These are phyloP conservation scores for Eucalyptus tenuipes DNA, from an alignment of 345 rosid genomes.

Conservation along the genomic window DNA sequence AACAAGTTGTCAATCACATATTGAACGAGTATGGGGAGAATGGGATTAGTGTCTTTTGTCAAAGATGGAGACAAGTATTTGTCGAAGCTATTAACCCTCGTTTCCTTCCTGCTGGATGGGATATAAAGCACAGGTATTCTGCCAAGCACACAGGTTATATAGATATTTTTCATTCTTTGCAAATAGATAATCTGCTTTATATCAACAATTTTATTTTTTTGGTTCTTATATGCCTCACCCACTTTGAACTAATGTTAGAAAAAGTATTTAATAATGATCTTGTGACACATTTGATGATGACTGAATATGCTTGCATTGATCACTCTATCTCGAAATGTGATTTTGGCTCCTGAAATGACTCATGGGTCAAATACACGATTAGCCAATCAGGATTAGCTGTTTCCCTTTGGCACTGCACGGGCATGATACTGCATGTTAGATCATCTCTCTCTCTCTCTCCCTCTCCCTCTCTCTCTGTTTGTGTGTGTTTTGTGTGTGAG, in stretches of 20 bases:
- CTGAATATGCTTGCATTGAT: background rate
- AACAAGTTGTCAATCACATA: conserved; percentile 67
- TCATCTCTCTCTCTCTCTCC: background rate
- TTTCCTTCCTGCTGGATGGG: conserved; percentile 89
- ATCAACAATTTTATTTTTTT: background rate
- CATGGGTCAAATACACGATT: background rate
- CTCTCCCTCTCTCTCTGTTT: background rate
- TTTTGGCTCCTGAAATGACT: background rate
- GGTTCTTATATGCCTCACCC: background rate
- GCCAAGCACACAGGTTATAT: background rate
- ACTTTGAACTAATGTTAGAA: background rate
- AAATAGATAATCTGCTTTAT: background rate
- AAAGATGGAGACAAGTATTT: conserved; percentile 89
- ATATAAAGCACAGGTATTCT: conserved; percentile 65
- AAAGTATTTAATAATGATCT: background rate
- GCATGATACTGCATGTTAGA: background rate
- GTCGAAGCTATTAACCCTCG: conserved; percentile 73
- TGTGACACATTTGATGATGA: background rate
- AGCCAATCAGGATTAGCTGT: background rate
- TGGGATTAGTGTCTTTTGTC: conserved; percentile 72
- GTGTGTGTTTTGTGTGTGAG: background rate
- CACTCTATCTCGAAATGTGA: background rate
- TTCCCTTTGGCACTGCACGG: background rate
- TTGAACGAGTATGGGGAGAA: conserved; percentile 56
- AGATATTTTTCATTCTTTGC: background rate